Conservation (phyloP, 2,329 filamentous ascomycete species). For the Ustilaginoidea virens region DNA sequence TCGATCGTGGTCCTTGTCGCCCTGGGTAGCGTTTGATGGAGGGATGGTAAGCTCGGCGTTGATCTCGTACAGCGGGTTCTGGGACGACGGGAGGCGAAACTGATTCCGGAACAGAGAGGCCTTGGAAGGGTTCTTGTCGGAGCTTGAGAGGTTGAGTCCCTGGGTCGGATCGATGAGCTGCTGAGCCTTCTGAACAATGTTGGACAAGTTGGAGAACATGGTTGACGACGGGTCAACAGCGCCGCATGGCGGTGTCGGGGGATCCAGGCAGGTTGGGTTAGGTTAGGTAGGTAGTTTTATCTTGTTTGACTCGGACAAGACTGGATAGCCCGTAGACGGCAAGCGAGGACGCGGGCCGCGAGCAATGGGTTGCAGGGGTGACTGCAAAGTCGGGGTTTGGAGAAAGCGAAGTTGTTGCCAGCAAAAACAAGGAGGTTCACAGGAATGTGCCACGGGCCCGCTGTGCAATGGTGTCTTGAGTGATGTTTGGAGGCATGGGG, state of each 20-base stretch:
- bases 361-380: no score
- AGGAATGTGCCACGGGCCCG: no score
- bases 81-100: conserved; percentile 84
- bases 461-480: no score
- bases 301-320: not conserved
- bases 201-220: conserved; percentile 51
- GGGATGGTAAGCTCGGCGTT: conserved; percentile 86
- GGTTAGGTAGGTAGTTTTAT: no score
- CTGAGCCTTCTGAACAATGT: conserved; percentile 88
- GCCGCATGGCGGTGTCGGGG: conserved; percentile 21
- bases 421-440: no score
- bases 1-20: conserved; percentile 54
- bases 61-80: conserved; percentile 92
- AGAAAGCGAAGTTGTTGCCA: no score
- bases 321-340: not conserved
- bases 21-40: conserved; percentile 51
- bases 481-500: no score
- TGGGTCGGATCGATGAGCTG: conserved; percentile 85
- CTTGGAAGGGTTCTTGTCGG: conserved; percentile 76
- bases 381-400: no score
- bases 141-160: conserved; percentile 54
- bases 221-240: conserved; percentile 20
- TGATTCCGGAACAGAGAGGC: conserved; percentile 86
- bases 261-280: conserved; percentile 1
- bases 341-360: no score